Evolutionary conservation across 2,329 filamentous ascomycete genomes (phyloP).

Genomic region (Mariannaea sp.): DNA sequence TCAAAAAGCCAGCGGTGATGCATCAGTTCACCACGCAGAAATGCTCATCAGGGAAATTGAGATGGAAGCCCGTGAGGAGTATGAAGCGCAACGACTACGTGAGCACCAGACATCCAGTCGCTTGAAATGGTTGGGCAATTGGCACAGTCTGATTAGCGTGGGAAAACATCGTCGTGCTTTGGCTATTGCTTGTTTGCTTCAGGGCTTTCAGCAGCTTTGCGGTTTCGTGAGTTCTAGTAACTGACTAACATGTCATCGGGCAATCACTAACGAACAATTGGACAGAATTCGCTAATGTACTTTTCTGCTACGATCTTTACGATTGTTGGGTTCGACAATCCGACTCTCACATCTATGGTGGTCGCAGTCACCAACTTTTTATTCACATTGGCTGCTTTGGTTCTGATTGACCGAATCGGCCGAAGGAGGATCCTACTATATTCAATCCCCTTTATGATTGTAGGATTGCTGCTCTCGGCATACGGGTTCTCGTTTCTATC

Average conservation of each 20-base stretch:
- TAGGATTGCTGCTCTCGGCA: conserved; percentile 72
- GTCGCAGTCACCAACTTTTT: conserved; percentile 84
- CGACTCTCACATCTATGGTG: conserved; percentile 78
- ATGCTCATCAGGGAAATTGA: conserved; percentile 71
- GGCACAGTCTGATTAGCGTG: conserved; percentile 59
- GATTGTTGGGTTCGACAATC: conserved; percentile 75
- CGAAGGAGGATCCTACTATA: conserved; percentile 79
- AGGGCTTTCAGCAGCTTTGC: conserved; percentile 86
- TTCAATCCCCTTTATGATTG: conserved; percentile 83
- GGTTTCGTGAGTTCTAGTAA: conserved; percentile 78
- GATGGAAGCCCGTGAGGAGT: conserved; percentile 73
- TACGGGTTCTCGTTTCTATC: conserved; percentile 72
- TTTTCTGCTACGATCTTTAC: conserved; percentile 84
- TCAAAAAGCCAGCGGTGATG: conserved; percentile 63
- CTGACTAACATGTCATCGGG: too few species aligned
- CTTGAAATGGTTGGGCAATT: conserved; percentile 51
- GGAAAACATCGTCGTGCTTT: conserved; percentile 74
- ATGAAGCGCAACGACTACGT: conserved; percentile 51
- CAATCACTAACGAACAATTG: too few species aligned
- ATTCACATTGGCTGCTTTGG: conserved; percentile 76
- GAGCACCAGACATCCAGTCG: conserved; percentile 35
- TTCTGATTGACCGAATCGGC: conserved; percentile 79
- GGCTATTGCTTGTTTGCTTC: conserved; percentile 82
- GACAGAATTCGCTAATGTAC: conserved; percentile 86
- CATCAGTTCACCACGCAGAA: conserved; percentile 56